Percentiles rank a stretch among this genome's conserved stretches.
phyloP scores from a whole-genome alignment of 1,284 basidiomycete genomes.

The Hortiboletus rubellus region DNA sequence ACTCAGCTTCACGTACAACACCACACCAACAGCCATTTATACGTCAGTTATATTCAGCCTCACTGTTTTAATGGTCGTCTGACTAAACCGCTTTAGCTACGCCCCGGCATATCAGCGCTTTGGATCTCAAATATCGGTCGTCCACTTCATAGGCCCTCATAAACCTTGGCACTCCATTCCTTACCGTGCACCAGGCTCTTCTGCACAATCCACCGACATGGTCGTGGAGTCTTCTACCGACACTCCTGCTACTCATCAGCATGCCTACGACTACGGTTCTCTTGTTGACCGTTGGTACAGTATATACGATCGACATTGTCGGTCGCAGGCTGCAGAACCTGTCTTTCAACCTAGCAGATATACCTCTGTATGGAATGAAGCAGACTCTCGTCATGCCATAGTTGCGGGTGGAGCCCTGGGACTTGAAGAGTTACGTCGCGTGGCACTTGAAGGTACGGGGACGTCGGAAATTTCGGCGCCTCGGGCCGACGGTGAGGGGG shows the following conservation, averaged over 20 bases:
- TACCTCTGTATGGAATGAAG: slow-evolving; percentile 37
- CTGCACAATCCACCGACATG: slow-evolving; percentile 27
- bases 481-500: slow-evolving; percentile 26
- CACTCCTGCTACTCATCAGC: slow-evolving; percentile 38
- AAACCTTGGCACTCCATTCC: slow-evolving; percentile 89
- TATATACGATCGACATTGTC: slow-evolving; percentile 87
- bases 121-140: slow-evolving; percentile 82
- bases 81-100: slow-evolving; percentile 57
- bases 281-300: slow-evolving; percentile 90
- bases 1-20: slow-evolving; percentile 95
- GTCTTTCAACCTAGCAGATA: slow-evolving; percentile 52
- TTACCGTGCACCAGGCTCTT: slow-evolving; percentile 59
- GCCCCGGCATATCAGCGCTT: slow-evolving; percentile 94
- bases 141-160: slow-evolving; percentile 93
- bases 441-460: slow-evolving; percentile 50
- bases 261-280: slow-evolving; percentile 70
- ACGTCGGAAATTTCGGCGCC: slow-evolving; percentile 9
- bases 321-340: slow-evolving; percentile 46
- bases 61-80: slow-evolving; percentile 27
- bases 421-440: slow-evolving; percentile 67
- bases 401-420: slow-evolving; percentile 43
- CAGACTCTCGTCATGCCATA: slow-evolving; percentile 31
- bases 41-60: slow-evolving; percentile 60
- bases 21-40: slow-evolving; percentile 96
- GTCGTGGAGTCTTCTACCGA: slow-evolving; percentile 18